Base-by-base conservation (phyloP, 306 rosid genomes). In the Vigna nakashimae region DNA sequence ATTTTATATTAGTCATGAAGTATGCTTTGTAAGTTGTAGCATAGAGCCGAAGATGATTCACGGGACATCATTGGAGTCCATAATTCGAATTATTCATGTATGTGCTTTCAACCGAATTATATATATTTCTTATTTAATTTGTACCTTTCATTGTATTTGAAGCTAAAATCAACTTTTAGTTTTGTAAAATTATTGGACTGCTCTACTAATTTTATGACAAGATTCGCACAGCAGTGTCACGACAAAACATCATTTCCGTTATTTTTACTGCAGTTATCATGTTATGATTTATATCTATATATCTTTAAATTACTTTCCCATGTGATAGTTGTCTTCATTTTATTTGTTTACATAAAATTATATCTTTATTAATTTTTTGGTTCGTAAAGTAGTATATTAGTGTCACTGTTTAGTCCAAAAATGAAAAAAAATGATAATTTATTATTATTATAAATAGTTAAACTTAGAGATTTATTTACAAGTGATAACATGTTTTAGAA, bases 61-160 rank as follows among this genome's bases (percentile, higher is more conserved):
- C 80, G 80, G 53, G 86, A 71, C 55, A 24, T 38, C 84, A 70
- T 68, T 65, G 79, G 80, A 75, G 36, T 78, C 76, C 79, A 42
- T 32, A 20, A 67, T 53, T 66, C 45, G 17, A 40, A 56, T 24
- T 59, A 67, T 30, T 52, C 57, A 51, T 69, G 64, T 83, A 24
- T 68, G 43, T 58, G 43, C 20, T 20, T 14, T 24, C 43, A 56
- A 24, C 52, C 26, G n/a, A 17, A 9, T 9, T 40, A 57, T 78
- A 43, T 78, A 43, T 58, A 30, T 62, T 43, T 71, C 28, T 38
- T 32, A 26, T 30, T 30, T 58, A 17, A 4, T 24, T 32, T 60
- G 2, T 30, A 58, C 65, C 40, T 18, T 69, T 52, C 71, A 40
- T 52, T 48, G 68, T 43, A 73, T 70, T 79, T 74, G 76, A 71